Conservation (phyloP, 2,329 filamentous ascomycete genomes). For the Penicillium sp. region DNA sequence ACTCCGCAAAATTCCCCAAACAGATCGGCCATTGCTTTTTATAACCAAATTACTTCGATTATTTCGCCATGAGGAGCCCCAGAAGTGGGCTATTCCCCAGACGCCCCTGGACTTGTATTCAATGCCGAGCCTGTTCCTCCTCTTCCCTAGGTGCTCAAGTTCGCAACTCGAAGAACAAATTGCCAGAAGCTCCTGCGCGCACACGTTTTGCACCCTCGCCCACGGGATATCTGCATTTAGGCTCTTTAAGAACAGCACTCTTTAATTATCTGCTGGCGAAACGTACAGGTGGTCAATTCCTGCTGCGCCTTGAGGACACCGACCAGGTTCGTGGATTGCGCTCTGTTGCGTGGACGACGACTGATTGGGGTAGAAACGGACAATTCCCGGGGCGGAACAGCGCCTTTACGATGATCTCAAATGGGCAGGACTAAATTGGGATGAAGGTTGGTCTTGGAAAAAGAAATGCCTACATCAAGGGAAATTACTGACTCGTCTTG, state of each 20-base stretch:
- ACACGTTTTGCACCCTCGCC: constrained; percentile 95
- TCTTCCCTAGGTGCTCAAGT: constrained; percentile 26
- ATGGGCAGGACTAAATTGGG: constrained; percentile 91
- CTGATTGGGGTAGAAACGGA: constrained; percentile 65
- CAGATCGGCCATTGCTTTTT: background rate
- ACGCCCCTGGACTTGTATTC: constrained; percentile 38
- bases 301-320: constrained; percentile 91
- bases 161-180: constrained; percentile 36
- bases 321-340: constrained; percentile 66
- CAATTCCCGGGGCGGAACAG: constrained; percentile 75
- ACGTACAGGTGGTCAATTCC: constrained; percentile 82
- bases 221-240: constrained; percentile 89
- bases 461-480: too few relatives aligned
- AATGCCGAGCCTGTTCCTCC: constrained; percentile 37
- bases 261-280: constrained; percentile 93
- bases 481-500: constrained; percentile 7
- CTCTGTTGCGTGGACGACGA: constrained; percentile 1
- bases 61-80: constrained; percentile 31
- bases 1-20: constrained; percentile 21
- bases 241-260: constrained; percentile 86
- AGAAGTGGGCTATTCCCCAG: constrained; percentile 26
- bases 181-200: constrained; percentile 60
- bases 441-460: constrained; percentile 69
- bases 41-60: background rate
- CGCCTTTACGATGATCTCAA: constrained; percentile 73